Conservation (phyloP, 257 asterid genomes). For the Rhazya stricta region DNA sequence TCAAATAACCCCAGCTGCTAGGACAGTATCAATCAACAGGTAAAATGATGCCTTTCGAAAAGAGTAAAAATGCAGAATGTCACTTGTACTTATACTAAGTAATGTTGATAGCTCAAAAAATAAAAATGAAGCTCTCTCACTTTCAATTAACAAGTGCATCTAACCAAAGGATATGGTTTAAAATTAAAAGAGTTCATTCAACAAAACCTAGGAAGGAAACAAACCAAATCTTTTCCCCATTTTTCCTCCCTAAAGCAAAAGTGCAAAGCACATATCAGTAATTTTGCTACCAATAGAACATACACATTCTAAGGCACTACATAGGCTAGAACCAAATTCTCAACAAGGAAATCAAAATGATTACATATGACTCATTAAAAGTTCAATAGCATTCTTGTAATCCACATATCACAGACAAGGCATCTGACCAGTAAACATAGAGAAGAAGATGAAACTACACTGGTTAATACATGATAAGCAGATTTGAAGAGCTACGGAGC, state of each 20-base stretch:
- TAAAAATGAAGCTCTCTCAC: no score
- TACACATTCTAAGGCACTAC: neutral
- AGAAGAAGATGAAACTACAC: slow-evolving; percentile 2
- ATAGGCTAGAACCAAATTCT: neutral
- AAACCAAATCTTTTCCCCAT: no score
- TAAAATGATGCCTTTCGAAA: no score
- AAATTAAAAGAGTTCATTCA: no score
- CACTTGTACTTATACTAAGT: no score
- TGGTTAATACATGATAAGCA: slow-evolving; percentile 2
- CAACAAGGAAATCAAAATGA: neutral
- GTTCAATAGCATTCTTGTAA: slow-evolving; percentile 5
- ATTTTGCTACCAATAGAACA: neutral
- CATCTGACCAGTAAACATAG: slow-evolving; percentile 1
- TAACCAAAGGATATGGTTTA: no score
- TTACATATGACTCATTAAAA: neutral
- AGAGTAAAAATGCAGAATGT: no score
- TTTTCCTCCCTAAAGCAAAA: neutral
- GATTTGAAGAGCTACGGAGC: slow-evolving; percentile 1
- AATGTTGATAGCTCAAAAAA: no score
- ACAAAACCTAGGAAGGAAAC: no score
- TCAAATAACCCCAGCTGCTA: no score
- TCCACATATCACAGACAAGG: slow-evolving; percentile 6
- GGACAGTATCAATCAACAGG: no score
- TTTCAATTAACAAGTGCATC: no score
- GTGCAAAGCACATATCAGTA: neutral